These are phyloP conservation scores for Rhizopogon sp. DNA, from an alignment of 768 basidiomycete genomes.

Conservation along the genomic window DNA sequence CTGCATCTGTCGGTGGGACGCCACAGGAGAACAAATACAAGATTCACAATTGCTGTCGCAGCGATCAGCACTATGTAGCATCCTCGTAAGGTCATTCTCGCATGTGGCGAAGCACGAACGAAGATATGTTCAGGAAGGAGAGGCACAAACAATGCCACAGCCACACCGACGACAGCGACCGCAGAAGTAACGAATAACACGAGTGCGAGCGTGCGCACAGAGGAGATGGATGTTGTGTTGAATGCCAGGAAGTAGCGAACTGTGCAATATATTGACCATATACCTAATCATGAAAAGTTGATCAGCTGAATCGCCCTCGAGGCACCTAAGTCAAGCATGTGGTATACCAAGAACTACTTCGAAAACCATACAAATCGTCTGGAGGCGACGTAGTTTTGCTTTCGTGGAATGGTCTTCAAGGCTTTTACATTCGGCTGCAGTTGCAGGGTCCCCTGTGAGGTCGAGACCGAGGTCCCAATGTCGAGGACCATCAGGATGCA, in stretches of 20 bases:
- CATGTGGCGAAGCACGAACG: slow-evolving; percentile 7
- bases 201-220: slow-evolving; percentile 32
- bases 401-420: slow-evolving; percentile 22
- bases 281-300: slow-evolving; percentile 27
- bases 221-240: slow-evolving; percentile 36
- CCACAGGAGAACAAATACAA: slow-evolving; percentile 54
- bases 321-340: slow-evolving; percentile 1
- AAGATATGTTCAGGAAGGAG: slow-evolving; percentile 24
- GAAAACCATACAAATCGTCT: slow-evolving; percentile 22
- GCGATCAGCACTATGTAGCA: slow-evolving; percentile 44
- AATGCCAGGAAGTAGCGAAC: slow-evolving; percentile 65
- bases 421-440: slow-evolving; percentile 25
- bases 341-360: slow-evolving; percentile 32
- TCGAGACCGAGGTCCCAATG: slow-evolving; percentile 27
- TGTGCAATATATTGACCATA: slow-evolving; percentile 59
- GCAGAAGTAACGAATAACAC: slow-evolving; percentile 20
- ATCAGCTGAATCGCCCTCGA: not conserved
- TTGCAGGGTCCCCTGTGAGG: slow-evolving; percentile 26
- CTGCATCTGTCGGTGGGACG: slow-evolving; percentile 45
- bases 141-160: slow-evolving; percentile 37
- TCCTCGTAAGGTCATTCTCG: slow-evolving; percentile 29
- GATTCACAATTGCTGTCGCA: slow-evolving; percentile 48
- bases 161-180: slow-evolving; percentile 15
- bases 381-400: slow-evolving; percentile 30
- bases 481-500: slow-evolving; percentile 36